Evolutionary conservation across 2,329 filamentous ascomycete genomes (phyloP).

Genomic region (Exophiala bonariae): DNA sequence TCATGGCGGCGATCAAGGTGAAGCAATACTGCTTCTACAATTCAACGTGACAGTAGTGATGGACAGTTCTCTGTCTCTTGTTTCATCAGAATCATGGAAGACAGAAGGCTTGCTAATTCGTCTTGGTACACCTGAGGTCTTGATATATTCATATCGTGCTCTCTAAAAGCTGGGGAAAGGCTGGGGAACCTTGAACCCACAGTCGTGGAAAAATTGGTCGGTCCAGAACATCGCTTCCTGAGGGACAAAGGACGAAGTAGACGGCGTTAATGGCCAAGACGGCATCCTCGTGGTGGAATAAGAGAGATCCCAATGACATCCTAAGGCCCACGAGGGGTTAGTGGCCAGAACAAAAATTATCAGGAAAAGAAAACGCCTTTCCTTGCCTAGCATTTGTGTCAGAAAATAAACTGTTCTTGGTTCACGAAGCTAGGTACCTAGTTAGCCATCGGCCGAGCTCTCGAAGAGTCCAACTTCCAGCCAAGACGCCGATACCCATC

Average conservation of each 20-base stretch:
- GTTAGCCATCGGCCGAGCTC: not conserved
- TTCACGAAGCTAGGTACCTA: not conserved
- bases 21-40: no score
- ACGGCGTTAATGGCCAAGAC: not conserved
- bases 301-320: no score
- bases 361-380: no score
- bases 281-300: not conserved
- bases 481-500: not conserved
- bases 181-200: not conserved
- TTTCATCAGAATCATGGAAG: no score
- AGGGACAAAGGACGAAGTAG: no score
- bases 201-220: not conserved
- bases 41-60: no score
- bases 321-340: no score
- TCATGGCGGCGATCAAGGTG: not conserved
- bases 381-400: no score
- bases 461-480: not conserved
- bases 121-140: no score
- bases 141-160: not conserved
- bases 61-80: no score
- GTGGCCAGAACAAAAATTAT: no score
- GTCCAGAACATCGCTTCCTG: not conserved
- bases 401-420: not conserved
- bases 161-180: not conserved
- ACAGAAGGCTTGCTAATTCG: no score